Conservation (phyloP, 495 filamentous ascomycete species). For the Hyaloscypha finlandica region DNA sequence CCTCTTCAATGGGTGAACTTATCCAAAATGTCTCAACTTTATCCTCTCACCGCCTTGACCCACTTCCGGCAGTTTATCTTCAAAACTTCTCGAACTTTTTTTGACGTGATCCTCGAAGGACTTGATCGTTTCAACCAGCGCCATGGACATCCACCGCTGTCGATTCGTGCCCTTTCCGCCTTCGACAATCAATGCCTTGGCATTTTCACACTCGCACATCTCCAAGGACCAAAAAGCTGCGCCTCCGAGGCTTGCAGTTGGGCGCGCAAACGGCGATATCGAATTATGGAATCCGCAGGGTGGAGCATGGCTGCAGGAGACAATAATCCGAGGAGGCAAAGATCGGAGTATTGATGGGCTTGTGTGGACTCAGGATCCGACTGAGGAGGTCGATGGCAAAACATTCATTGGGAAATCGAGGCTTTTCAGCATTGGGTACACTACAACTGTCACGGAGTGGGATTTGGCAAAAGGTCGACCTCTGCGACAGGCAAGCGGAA, state of each 20-base stretch:
- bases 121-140: conserved; percentile 19
- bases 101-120: conserved; percentile 6
- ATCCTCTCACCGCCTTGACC: conserved; percentile 3
- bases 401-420: conserved; percentile 72
- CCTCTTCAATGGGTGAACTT: neutral
- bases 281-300: conserved; percentile 95
- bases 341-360: conserved; percentile 88
- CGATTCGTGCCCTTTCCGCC: conserved; percentile 95
- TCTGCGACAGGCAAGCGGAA: conserved; percentile 80
- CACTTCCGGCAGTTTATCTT: conserved; percentile 9
- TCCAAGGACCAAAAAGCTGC: conserved; percentile 51
- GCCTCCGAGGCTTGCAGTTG: conserved; percentile 77
- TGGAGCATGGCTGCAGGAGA: conserved; percentile 89
- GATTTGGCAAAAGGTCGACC: conserved; percentile 77
- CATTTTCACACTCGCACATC: conserved; percentile 82
- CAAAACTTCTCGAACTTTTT: conserved; percentile 31
- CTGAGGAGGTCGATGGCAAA: conserved; percentile 62
- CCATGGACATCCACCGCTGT: conserved; percentile 95
- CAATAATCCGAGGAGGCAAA: conserved; percentile 77
- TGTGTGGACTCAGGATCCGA: conserved; percentile 87
- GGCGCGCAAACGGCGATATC: conserved; percentile 92
- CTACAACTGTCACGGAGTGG: conserved; percentile 91
- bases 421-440: conserved; percentile 96
- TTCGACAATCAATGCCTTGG: conserved; percentile 89
- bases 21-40: neutral